Base-by-base conservation (phyloP, 495 filamentous ascomycete genomes). In the Penicillium fimorum region DNA sequence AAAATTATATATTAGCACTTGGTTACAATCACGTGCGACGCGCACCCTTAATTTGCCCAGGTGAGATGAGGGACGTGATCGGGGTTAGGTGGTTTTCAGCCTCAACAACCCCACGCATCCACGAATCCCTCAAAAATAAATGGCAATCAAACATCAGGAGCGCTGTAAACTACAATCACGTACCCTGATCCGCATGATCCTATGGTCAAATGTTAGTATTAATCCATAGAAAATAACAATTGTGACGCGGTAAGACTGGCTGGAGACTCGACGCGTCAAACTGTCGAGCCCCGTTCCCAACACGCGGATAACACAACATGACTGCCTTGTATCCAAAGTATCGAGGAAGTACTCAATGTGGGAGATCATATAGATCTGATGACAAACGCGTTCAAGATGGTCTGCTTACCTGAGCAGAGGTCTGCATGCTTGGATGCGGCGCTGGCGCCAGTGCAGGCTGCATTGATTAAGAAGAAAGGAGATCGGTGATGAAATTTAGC, bases 381-480 rank as follows among this genome's bases (percentile, higher is more conserved):
- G 73, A 76, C 74, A 76, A 77, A 74, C 69, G 61, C 62, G 61
- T 70, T 60, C 56, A 56, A 56, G 59, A 66, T 61, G 55, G 55
- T 62, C 53, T 69, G 74, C 80, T 77, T 82, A 83, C 80, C 74
- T 81, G 79, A 75, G 74, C 75, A 70, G 75, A 67, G 61, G 72
- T 70, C 69, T 81, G 80, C 78, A 80, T 80, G 65, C 69, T 76
- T 67, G 78, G 79, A 73, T 82, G 80, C 66, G 79, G 80, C 63
- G 79, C 79, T 74, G 79, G 79, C 50, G 79, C 79, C 67, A 83
- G 68, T 66, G 76, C 72, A 57, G 79, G 79, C 69, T 83, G 80
- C 80, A 83, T 83, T 46, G 67, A 73, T 57, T 24, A 41, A 33
- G 49, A 17, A 12, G 24, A 18, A 52, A 52, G 15, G 22, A 24